A percentile compares a stretch with the other conserved stretches of the same genome.
Conservation (phyloP, 352 stramenopile genomes). For the Phytopythium chamaehyphon region DNA sequence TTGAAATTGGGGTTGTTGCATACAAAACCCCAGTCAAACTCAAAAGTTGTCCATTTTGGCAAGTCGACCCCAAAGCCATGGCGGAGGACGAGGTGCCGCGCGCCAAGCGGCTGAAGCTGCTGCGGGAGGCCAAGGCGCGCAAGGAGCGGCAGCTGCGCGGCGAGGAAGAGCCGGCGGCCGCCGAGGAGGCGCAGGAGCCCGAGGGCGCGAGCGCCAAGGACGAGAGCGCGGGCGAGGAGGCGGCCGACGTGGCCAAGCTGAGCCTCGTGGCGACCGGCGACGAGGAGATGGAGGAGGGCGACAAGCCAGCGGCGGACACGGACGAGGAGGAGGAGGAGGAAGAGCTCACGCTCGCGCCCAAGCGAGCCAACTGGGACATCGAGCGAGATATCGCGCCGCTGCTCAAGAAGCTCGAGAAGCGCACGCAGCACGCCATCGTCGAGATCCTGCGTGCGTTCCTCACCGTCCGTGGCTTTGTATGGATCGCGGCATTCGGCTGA, state of each 20-base stretch:
- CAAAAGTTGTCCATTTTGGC: no score
- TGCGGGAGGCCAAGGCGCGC: slow-evolving; percentile 77
- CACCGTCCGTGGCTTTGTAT: background rate
- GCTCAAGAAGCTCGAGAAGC: slow-evolving; percentile 83
- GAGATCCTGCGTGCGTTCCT: slow-evolving; percentile 73
- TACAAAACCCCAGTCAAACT: no score
- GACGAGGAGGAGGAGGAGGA: slow-evolving; percentile 60
- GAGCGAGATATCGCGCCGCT: slow-evolving; percentile 83
- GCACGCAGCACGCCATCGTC: slow-evolving; percentile 83
- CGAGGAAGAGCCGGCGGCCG: slow-evolving; percentile 13
- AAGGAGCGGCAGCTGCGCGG: slow-evolving; percentile 51
- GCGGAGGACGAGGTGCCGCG: slow-evolving; percentile 57
- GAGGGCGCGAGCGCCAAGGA: slow-evolving; percentile 18
- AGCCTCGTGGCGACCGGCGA: slow-evolving; percentile 17
- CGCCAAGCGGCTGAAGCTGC: slow-evolving; percentile 81
- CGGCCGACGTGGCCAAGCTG: slow-evolving; percentile 21
- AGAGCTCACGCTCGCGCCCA: slow-evolving; percentile 68
- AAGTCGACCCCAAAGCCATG: no score
- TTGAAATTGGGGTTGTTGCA: no score
- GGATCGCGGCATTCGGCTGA: background rate
- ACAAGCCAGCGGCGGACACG: slow-evolving; percentile 16
- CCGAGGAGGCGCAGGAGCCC: slow-evolving; percentile 17
- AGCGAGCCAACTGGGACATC: slow-evolving; percentile 87
- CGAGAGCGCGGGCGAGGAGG: slow-evolving; percentile 20
- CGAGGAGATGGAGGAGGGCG: slow-evolving; percentile 32